phyloP scores from a whole-genome alignment of 805 yeast genomes.

The Priceomyces fermenticarens region DNA sequence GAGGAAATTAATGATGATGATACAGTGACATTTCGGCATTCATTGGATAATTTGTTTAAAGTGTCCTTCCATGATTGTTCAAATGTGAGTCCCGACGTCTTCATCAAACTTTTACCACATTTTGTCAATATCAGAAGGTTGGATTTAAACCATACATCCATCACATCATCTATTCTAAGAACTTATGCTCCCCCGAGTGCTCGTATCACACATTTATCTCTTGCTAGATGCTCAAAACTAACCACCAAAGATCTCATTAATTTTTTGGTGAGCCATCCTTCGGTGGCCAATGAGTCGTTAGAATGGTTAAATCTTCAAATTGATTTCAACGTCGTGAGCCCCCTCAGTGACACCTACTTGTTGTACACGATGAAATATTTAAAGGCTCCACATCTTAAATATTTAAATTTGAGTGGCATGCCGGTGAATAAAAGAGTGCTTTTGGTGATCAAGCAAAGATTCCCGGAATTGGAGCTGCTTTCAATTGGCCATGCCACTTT shows the following conservation, averaged over 20 bases:
- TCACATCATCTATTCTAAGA: slow-evolving; percentile 59
- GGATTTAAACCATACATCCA: slow-evolving; percentile 79
- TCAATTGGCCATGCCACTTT: slow-evolving; percentile 39
- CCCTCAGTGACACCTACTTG: slow-evolving; percentile 51
- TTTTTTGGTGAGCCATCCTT: slow-evolving; percentile 70
- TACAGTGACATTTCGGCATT: slow-evolving; percentile 1
- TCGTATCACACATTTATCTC: slow-evolving; percentile 72
- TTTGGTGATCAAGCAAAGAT: slow-evolving; percentile 34
- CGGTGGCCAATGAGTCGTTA: slow-evolving; percentile 46
- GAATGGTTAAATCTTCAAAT: slow-evolving; percentile 67
- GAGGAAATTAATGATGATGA: slow-evolving; percentile 7
- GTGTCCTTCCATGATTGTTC: slow-evolving; percentile 88
- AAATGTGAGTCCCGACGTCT: slow-evolving; percentile 58
- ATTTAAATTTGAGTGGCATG: slow-evolving; percentile 63
- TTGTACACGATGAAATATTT: slow-evolving; percentile 42
- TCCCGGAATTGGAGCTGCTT: slow-evolving; percentile 41
- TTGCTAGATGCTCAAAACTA: slow-evolving; percentile 52
- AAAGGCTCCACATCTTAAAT: slow-evolving; percentile 44
- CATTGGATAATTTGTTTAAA: slow-evolving; percentile 28
- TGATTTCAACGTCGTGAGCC: slow-evolving; percentile 60
- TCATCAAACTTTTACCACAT: slow-evolving; percentile 56
- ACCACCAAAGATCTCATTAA: slow-evolving; percentile 70
- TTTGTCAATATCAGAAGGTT: slow-evolving; percentile 57
- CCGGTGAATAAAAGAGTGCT: slow-evolving; percentile 47
- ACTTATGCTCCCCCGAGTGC: slow-evolving; percentile 52